Evolutionary conservation across 2,329 filamentous ascomycete species (phyloP), one percentile per base, ranked within the genome.

Genomic region (Talaromyces sp.): DNA sequence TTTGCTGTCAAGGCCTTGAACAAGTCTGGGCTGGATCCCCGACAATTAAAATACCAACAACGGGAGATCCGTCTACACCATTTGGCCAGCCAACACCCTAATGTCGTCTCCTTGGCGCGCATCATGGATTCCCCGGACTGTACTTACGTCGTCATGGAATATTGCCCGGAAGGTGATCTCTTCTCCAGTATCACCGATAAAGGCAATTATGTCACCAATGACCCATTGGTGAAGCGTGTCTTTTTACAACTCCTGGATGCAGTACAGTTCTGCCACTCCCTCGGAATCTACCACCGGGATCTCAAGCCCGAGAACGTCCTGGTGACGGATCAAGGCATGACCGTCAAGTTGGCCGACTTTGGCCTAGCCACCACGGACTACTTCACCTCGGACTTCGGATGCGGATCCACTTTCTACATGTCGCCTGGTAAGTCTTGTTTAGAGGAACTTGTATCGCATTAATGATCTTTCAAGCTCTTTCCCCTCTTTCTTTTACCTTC

Each of bases 391-490:
- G 94, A 99, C 73, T 97, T 96, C 75, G 94, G 94, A 68, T 99
- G 94, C 73, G 94, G 94, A 59, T 97, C 94, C 29, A 97, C 93
- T 13, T 97, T 97, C 69, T 99, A 99, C 79, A 99, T 97, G 94
- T 96, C 91, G 70, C 94, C 94, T 84, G 93, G 93, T 97, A 88
- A 74, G 84, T 79, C 60, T 10, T 33, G 14, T 32, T 20, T 33
- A 30, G 11, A 36, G 30, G 44, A 41, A 41, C 13, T 30, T 22
- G 27, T 22, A 47, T 27, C 19, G 32, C 33, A 27, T 27, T 32
- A 17, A 27, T n/a, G 30, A 19, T 61, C 55, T 43, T 36, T 52
- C 47, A 58, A 49, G 41, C 52, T n/a, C n/a, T 20, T 24, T 27
- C 30, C 46, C 16, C 2, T 39, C 9, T 39, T 20, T 19, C 33